A percentile compares a stretch with the other conserved stretches of the same genome.
These are phyloP conservation scores for Chrysopogon serrulatus DNA, from an alignment of 176 grass and related monocot genomes.

Conservation along the genomic window DNA sequence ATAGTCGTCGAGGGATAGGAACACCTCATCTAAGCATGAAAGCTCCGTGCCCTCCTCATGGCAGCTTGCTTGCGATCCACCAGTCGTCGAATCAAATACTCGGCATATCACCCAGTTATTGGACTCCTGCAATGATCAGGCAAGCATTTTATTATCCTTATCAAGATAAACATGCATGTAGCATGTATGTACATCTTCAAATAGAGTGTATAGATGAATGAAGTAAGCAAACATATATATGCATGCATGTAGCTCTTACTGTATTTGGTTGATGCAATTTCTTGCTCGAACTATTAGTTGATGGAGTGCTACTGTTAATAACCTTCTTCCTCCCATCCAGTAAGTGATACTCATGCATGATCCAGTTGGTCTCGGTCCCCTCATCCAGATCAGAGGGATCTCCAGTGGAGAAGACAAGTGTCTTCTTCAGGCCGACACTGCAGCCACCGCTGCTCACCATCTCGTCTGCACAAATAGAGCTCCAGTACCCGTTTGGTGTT, in stretches of 20 bases:
- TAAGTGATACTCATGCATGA: slow-evolving; percentile 94
- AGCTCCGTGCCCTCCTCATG: slow-evolving; percentile 69
- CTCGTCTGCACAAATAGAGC: slow-evolving; percentile 42
- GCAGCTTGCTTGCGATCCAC: slow-evolving; percentile 44
- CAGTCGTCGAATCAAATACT: slow-evolving; percentile 56
- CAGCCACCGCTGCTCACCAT: slow-evolving; percentile 23
- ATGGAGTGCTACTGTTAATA: slow-evolving; percentile 20
- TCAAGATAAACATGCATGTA: not conserved
- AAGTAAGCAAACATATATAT: not conserved
- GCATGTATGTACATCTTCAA: slow-evolving; percentile 4
- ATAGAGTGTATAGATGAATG: not conserved
- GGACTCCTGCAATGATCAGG: slow-evolving; percentile 54
- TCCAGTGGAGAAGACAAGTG: slow-evolving; percentile 52
- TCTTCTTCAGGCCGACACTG: slow-evolving; percentile 71
- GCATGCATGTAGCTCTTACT: slow-evolving; percentile 30
- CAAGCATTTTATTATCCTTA: not conserved
- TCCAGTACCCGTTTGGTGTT: slow-evolving; percentile 72
- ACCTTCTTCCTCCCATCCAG: slow-evolving; percentile 30
- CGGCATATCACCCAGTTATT: slow-evolving; percentile 82
- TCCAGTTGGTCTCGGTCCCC: slow-evolving; percentile 69
- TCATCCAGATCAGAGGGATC: slow-evolving; percentile 41
- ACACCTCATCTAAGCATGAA: slow-evolving; percentile 96
- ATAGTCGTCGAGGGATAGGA: slow-evolving; percentile 91
- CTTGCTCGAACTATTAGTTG: slow-evolving; percentile 29
- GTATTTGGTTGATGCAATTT: slow-evolving; percentile 24